Evolutionary conservation across 2,329 filamentous ascomycete genomes (phyloP), one percentile per base, ranked within the genome.

Genomic region (Ciborinia camelliae): DNA sequence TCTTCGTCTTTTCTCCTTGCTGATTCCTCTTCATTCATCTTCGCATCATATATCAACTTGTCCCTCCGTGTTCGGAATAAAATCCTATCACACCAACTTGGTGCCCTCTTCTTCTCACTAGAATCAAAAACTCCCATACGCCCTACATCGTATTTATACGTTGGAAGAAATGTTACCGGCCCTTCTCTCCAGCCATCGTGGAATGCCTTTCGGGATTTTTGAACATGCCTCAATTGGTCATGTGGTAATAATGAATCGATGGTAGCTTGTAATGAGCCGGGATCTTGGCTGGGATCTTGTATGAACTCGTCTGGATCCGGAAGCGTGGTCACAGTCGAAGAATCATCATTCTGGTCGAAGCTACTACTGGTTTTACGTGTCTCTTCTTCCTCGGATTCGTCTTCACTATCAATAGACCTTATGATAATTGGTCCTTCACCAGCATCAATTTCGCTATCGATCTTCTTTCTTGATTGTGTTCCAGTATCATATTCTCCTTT

Each of bases 101-200:
- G 95, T 2, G 91, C 90, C 62, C 96, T 85, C 68, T 89, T 89
- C 79, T 99, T 99, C 75, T 98, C 95, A 70, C 93, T 97, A 0
- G 93, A 92, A 77, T 99, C 96, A 75, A 97, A 99, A 37, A 92
- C 84, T 2, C 91, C 91, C 39, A 97, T 86, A 37, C 90, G 96
- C n/a, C 95, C 95, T 35, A 97, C 82, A 73, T 99, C 96, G 71
- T 99, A 99, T 76, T 99, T 99, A 77, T 99, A 99, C 0, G 95
- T 96, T 1, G 95, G 95, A 20, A 98, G 76, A 73, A 99, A 99
- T 1, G 86, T 86, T 64, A 99, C 93, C 0, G 86, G 82, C 0
- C 93, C 95, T 80, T 99, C 95, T 59, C 84, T 84, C 93, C 95
- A 99, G 1, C 93, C 94, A 67, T 97, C 91, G 66, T 96, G 86